Evolutionary conservation across 305 asterid species (phyloP).

Genomic region (Rubia balearica): DNA sequence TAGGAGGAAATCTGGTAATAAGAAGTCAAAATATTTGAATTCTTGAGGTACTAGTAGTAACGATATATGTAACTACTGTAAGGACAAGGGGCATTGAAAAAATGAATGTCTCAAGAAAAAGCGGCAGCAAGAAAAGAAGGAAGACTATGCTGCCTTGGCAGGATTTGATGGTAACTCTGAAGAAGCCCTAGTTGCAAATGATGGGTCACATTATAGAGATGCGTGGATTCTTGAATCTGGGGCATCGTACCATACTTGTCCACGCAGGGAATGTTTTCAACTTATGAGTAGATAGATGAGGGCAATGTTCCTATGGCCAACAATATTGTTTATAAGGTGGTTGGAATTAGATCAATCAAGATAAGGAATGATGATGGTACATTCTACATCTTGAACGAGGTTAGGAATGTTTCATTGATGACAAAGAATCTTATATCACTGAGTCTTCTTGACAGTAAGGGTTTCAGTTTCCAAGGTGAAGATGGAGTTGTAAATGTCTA

Average conservation of each 20-base stretch:
- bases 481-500: no score
- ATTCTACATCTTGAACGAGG: no score
- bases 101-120: not conserved
- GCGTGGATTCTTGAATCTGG: not conserved
- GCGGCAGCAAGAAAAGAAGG: no score
- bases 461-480: no score
- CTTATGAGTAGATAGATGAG: not conserved
- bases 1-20: no score
- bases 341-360: not conserved
- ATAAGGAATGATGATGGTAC: not conserved
- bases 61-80: not conserved
- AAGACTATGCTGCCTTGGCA: not conserved
- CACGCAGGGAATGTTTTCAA: not conserved
- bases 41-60: no score
- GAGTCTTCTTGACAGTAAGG: no score
- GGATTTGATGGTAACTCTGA: not conserved
- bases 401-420: no score
- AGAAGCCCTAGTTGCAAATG: not conserved
- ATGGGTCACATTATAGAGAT: not conserved
- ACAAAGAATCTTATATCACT: no score
- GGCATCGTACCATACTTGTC: not conserved
- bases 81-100: not conserved
- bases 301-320: not conserved
- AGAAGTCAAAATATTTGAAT: no score
- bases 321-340: not conserved